A percentile compares a stretch with the other conserved stretches of the same genome.
Conservation (phyloP, 306 rosid genomes). For the Lathyrus tuberosus region DNA sequence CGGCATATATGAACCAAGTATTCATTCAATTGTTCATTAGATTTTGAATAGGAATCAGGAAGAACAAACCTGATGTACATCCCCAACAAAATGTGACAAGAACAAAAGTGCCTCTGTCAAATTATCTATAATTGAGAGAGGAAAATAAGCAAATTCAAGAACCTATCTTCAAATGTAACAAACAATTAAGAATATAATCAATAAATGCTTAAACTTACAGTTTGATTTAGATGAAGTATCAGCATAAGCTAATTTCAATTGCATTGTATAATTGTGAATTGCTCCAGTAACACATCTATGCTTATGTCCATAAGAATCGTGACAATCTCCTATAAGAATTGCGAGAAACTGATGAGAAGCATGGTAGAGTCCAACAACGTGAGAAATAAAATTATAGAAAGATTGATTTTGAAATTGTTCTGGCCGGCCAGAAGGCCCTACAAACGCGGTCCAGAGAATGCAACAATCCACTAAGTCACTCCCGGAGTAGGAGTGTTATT, state of each 20-base stretch:
- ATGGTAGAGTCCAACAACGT: neutral
- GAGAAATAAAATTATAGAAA: too few relatives aligned
- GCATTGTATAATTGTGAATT: constrained; percentile 84
- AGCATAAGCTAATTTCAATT: constrained; percentile 56
- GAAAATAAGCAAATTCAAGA: constrained; percentile 12
- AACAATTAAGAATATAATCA: constrained; percentile 4
- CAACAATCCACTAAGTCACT: too few relatives aligned
- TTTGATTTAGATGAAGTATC: constrained; percentile 42
- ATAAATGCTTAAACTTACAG: constrained; percentile 65
- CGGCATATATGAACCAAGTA: neutral
- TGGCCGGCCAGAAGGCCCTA: too few relatives aligned
- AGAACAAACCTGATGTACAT: constrained; percentile 89
- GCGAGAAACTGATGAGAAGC: neutral
- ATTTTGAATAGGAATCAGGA: constrained; percentile 33
- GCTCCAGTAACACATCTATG: constrained; percentile 87
- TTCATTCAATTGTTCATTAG: neutral
- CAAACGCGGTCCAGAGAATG: too few relatives aligned
- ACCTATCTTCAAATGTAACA: constrained; percentile 1
- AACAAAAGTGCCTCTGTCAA: constrained; percentile 94
- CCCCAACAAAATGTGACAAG: constrained; percentile 90
- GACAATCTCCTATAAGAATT: constrained; percentile 78
- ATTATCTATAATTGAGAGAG: constrained; percentile 64
- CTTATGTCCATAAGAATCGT: constrained; percentile 65
- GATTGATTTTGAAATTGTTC: too few relatives aligned
- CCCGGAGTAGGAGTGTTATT: too few relatives aligned